phyloP scores from a whole-genome alignment of 176 grass and related monocot species.

The Areca catechu region DNA sequence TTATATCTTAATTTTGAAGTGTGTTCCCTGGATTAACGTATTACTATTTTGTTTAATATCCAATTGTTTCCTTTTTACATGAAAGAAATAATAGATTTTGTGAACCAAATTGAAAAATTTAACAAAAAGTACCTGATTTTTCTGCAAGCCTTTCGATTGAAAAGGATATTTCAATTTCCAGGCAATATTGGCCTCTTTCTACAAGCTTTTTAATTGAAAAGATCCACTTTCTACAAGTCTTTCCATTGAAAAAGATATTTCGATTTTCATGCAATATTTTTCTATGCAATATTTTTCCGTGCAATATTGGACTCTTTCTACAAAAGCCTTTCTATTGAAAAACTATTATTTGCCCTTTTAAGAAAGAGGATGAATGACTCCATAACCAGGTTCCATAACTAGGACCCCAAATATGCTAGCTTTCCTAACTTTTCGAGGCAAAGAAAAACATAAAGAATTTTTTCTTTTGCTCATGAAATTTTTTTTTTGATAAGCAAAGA shows the following conservation, averaged over 20 bases:
- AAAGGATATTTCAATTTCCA: conserved; percentile 1
- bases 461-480: too few relatives aligned
- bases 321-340: too few relatives aligned
- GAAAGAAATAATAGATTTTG: conserved; percentile 87
- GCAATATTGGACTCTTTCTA: too few relatives aligned
- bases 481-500: too few relatives aligned
- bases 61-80: conserved; percentile 20
- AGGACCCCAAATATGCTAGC: conserved; percentile 44
- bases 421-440: conserved; percentile 62
- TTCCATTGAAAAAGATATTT: neutral
- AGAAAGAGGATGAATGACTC: too few relatives aligned
- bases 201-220: too few relatives aligned
- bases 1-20: too few relatives aligned
- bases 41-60: neutral
- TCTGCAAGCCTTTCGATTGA: neutral
- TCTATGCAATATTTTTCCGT: too few relatives aligned
- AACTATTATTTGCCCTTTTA: too few relatives aligned
- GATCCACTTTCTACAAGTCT: neutral
- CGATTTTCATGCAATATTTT: too few relatives aligned
- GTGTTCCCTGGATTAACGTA: too few relatives aligned
- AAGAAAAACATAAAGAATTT: conserved; percentile 26
- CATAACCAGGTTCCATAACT: too few relatives aligned
- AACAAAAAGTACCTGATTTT: conserved; percentile 62
- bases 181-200: conserved; percentile 58
- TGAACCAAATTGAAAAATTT: conserved; percentile 66